Base-by-base conservation (phyloP, 805 yeast genomes). In the Isabelozyma rhagii region DNA sequence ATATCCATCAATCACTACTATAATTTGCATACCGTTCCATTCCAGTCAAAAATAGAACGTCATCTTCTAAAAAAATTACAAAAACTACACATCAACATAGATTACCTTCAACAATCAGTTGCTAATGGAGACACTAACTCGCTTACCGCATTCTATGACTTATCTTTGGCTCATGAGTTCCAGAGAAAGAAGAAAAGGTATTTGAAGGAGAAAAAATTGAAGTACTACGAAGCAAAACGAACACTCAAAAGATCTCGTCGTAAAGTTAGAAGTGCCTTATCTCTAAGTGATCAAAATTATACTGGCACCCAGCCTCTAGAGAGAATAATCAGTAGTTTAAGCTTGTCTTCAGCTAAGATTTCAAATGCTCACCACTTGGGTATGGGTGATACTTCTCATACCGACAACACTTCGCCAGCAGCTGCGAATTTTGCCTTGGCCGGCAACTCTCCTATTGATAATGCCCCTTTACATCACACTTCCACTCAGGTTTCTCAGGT, bases 111-210 rank as follows among this genome's bases (percentile, higher is more conserved):
- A 55, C 71, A 78, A 8, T 79, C 87, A 28, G 83, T 90, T 3
- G 58, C 68, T 28, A 74, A 78, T 49, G 77, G 79, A 44, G 82
- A 84, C 49, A 81, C 89, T 66, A 94, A 88, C 64, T 73, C 89
- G 0, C 68, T 87, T 13, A 81, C 87, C 11, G 96, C 93, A 0
- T 75, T 85, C 50, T 90, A 92, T 85, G 84, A 84, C 43, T 69
- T 89, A 15, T 66, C 83, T 14, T 66, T 85, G 28, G 89, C 87
- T 18, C 69, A 71, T 44, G 84, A 81, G 55, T 69, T 65, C 45
- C 51, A 59, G 10, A 64, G 64, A 45, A 72, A 72, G 57, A 69
- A 65, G 51, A 55, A 55, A 46, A 62, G 61, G 31, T 65, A 70
- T 43, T 52, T 63, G 45, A 58, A 57, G 15, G 68, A 65, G 40